Percentiles rank a stretch among this genome's conserved stretches.
phyloP scores from a whole-genome alignment of 371 early-diverging fungal genomes.

The Rhizopus microsporus region DNA sequence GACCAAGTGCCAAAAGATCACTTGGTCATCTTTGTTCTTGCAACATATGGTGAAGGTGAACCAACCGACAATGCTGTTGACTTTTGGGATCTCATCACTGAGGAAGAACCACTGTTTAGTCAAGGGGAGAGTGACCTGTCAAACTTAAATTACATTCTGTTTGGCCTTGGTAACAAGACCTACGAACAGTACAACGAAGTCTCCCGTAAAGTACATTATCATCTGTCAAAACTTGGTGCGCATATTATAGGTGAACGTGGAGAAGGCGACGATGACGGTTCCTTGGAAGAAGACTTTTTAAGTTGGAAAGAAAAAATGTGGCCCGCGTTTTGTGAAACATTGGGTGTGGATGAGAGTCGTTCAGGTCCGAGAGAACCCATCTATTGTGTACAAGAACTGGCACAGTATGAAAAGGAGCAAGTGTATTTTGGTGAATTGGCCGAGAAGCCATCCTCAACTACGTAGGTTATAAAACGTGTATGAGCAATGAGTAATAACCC shows the following conservation, averaged over 20 bases:
- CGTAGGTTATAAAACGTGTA: not conserved
- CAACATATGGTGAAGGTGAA: conserved; percentile 92
- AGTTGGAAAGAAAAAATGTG: conserved; percentile 89
- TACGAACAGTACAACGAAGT: conserved; percentile 95
- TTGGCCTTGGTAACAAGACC: conserved; percentile 97
- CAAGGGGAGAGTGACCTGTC: conserved; percentile 56
- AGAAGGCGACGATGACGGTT: conserved; percentile 96
- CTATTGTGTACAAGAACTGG: conserved; percentile 47
- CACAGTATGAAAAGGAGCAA: conserved; percentile 33
- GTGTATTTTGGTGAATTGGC: conserved; percentile 65
- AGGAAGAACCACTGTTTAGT: conserved; percentile 71
- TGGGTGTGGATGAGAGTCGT: conserved; percentile 65
- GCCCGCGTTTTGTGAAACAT: conserved; percentile 73
- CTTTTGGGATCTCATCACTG: conserved; percentile 78
- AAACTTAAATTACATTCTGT: conserved; percentile 75
- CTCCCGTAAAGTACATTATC: conserved; percentile 65
- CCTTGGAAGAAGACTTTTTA: conserved; percentile 93
- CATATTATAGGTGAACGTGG: conserved; percentile 80
- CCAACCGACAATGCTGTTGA: conserved; percentile 92
- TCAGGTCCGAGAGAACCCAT: conserved; percentile 47
- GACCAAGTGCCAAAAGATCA: conserved; percentile 63
- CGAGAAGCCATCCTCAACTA: conserved; percentile 27
- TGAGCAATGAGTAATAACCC: not conserved
- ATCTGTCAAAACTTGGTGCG: conserved; percentile 73
- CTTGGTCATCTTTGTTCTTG: conserved; percentile 81